phyloP scores from a whole-genome alignment of 2,329 filamentous ascomycete genomes.

The Apiospora pterosperma region DNA sequence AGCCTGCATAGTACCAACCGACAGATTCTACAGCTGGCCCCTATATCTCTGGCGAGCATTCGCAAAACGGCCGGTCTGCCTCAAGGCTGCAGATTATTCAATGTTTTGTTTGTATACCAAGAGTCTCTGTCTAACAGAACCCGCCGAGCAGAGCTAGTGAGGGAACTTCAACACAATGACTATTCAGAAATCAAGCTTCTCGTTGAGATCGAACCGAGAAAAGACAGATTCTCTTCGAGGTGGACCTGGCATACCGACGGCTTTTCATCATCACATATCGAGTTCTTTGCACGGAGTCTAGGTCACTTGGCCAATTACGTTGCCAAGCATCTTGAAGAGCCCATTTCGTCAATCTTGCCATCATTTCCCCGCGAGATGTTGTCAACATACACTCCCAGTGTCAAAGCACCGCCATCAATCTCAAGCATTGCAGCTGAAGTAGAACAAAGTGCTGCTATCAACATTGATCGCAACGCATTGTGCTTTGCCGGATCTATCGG shows the following conservation, averaged over 20 bases:
- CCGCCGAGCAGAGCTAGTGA: slow-evolving; percentile 33
- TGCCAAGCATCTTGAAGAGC: slow-evolving; percentile 19
- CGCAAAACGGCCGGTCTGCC: slow-evolving; percentile 55
- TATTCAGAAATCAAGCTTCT: slow-evolving; percentile 73
- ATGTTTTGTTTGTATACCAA: slow-evolving; percentile 81
- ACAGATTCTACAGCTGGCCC: slow-evolving; percentile 59
- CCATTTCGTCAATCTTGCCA: slow-evolving; percentile 18
- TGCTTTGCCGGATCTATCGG: slow-evolving; percentile 55
- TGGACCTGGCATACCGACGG: slow-evolving; percentile 44
- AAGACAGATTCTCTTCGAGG: slow-evolving; percentile 37
- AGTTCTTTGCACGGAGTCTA: slow-evolving; percentile 59
- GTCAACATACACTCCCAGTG: slow-evolving; percentile 47
- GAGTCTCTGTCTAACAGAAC: slow-evolving; percentile 54
- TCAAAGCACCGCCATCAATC: slow-evolving; percentile 27
- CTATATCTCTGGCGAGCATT: slow-evolving; percentile 66
- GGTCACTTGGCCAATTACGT: slow-evolving; percentile 41
- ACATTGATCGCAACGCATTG: slow-evolving; percentile 58
- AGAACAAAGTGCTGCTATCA: slow-evolving; percentile 43
- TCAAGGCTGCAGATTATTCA: slow-evolving; percentile 62
- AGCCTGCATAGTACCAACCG: slow-evolving; percentile 64
- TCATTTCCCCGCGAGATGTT: slow-evolving; percentile 31
- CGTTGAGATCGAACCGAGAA: slow-evolving; percentile 68
- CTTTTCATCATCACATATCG: slow-evolving; percentile 53
- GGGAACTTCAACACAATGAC: slow-evolving; percentile 61
- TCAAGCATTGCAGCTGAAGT: slow-evolving; percentile 51